Base-by-base conservation (phyloP, 1,284 basidiomycete species). In the Exsudoporus floridanus region DNA sequence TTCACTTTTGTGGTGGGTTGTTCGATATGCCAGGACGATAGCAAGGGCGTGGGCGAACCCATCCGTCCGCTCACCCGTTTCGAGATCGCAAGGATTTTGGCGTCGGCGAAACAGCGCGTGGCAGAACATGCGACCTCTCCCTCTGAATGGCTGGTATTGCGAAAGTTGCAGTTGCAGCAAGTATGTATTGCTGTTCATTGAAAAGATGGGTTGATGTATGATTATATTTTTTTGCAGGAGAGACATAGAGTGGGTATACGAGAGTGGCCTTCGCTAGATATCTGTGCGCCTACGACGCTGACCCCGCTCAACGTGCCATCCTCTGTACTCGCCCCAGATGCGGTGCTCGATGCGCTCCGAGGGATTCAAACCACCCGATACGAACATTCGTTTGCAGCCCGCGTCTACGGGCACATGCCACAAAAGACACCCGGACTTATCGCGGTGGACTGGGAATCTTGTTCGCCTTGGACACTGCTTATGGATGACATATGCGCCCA, bases 401-500 rank as follows among this genome's bases (percentile, higher is more conserved):
- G 86, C 23, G 57, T 87, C 12, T 70, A 75, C 49, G 83, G 84
- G 30, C 35, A 61, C 43, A 65, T 54, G 39, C 57, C 63, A 45
- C 53, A 49, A 30, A 56, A 53, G 43, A 57, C 65, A 37, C 60
- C 68, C 27, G 70, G 73, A 34, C 52, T 73, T 48, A 55, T 89
- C 40, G 75, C 80, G 14, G 73, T 84, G 16, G 88, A 90, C 65
- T 90, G 87, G 87, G 82, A 86, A 61, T 81, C 79, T 2, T 70
- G 70, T 36, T 70, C 85, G 3, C 81, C 85, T 0, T 91, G 89
- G 89, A 84, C 84, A 77, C 70, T 77, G 33, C 76, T 91, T 36
- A 86, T 90, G 84, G 66, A 70, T 28, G 87, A 91, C 58, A 75
- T 91, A 41, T 74, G 78, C 46, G 79, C 79, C 5, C 88, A 90